Base-by-base conservation (phyloP, 257 asterid species). In the Lavandula angustifolia region DNA sequence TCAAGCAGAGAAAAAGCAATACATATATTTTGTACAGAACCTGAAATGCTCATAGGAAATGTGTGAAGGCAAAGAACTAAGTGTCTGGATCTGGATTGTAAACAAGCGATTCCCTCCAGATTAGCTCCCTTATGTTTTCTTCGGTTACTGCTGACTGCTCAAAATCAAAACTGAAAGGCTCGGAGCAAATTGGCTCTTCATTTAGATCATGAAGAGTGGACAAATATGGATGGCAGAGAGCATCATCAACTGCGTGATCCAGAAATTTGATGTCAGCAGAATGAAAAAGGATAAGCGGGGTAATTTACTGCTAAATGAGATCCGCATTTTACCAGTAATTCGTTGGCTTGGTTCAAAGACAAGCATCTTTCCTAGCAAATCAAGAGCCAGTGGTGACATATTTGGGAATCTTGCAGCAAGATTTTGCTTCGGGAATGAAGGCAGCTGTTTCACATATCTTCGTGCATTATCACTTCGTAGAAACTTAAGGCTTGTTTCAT, bases 321-420 rank as follows among this genome's bases (percentile, higher is more conserved):
- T 10, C 11, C n/a, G 71, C 35, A 11, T 33, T 42, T 64, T 73
- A 88, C 98, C 98, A 14, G 89, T 81, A 75, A 91, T 86, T 5
- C 95, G 84, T 67, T 76, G 83, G 77, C 41, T 65, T 10, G 98
- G 96, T 74, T 91, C 94, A 74, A 88, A 91, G 37, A 84, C 85
- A 13, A 91, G 98, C 95, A 91, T 86, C 73, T 84, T 91, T 44
- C 84, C 94, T 1, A 91, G 78, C 62, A 91, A 82, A 85, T 91
- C 95, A 72, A 91, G 48, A 37, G 96, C 95, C 75, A 78, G 33
- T 29, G 95, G 81, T 35, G 95, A 73, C 86, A 81, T 83, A 70
- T 61, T 81, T 7, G 96, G 95, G 66, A 88, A 91, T 68, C 86
- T 88, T 29, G 85, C 77, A 11, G 81, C 69, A 62, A 86, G 70